These are phyloP conservation scores for Cotoneaster glaucophyllus DNA, from an alignment of 306 rosid genomes.

Conservation along the genomic window DNA sequence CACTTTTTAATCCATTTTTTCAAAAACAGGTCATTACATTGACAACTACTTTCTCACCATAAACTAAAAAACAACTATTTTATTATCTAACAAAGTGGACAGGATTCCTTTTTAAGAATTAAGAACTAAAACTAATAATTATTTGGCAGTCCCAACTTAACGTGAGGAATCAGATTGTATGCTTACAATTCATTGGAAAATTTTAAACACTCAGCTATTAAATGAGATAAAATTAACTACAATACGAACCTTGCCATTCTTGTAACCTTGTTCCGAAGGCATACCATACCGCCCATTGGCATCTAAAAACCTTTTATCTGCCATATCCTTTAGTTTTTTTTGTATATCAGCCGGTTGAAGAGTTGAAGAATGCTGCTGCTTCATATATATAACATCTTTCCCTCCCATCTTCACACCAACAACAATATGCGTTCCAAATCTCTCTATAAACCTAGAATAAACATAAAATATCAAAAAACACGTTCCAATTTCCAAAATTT, in stretches of 20 bases:
- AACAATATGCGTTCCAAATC: conserved; percentile 86
- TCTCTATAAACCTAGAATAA: conserved; percentile 71
- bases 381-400: conserved; percentile 89
- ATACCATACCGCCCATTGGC: conserved; percentile 44
- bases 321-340: conserved; percentile 79
- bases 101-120: background rate
- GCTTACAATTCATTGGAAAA: background rate
- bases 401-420: conserved; percentile 99
- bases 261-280: conserved; percentile 60
- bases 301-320: conserved; percentile 79
- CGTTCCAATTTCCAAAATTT: background rate
- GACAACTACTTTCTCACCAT: background rate
- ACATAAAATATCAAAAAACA: background rate
- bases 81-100: background rate
- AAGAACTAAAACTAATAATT: background rate
- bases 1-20: background rate
- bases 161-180: background rate
- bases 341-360: conserved; percentile 90
- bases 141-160: background rate
- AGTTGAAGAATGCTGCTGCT: conserved; percentile 87
- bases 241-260: conserved; percentile 54
- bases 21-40: background rate
- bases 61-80: background rate
- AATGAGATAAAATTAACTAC: conserved; percentile 7
- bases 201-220: background rate